Evolutionary conservation across 2,329 filamentous ascomycete genomes (phyloP).

Genomic region (Chalaropsis ovoidea): DNA sequence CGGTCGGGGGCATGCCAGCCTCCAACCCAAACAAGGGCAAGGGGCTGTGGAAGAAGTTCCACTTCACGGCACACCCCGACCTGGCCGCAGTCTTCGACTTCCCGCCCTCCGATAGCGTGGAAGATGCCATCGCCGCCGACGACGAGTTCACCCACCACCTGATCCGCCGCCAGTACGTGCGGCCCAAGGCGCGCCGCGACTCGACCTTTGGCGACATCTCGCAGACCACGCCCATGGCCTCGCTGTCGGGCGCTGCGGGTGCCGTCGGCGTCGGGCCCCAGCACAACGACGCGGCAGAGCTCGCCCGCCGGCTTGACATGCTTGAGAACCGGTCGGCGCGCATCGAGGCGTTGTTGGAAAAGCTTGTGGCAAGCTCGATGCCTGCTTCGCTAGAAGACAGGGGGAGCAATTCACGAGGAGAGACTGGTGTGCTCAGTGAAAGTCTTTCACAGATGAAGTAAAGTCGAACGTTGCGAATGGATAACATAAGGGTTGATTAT

Average conservation of each 20-base stretch:
- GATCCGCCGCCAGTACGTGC: conserved; percentile 47
- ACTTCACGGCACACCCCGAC: conserved; percentile 61
- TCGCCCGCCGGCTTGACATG: conserved; percentile 38
- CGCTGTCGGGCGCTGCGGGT: conserved; percentile 26
- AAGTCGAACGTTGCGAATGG: neutral
- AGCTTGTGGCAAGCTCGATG: conserved; percentile 28
- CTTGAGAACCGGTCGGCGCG: conserved; percentile 43
- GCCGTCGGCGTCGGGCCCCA: conserved; percentile 19
- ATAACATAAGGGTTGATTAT: neutral
- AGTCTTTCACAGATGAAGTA: neutral
- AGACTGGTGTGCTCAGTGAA: neutral
- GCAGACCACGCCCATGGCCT: conserved; percentile 24
- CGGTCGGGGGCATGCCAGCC: neutral
- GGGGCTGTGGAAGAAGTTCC: conserved; percentile 55
- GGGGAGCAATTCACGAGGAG: neutral
- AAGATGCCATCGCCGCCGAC: conserved; percentile 48
- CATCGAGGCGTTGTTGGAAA: conserved; percentile 41
- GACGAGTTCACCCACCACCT: conserved; percentile 50
- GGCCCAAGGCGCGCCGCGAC: conserved; percentile 42
- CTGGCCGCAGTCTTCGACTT: conserved; percentile 63
- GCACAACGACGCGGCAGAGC: conserved; percentile 37
- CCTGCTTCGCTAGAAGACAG: neutral
- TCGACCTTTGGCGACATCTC: conserved; percentile 47
- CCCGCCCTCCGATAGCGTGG: conserved; percentile 52
- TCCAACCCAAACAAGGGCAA: conserved; percentile 14